A percentile compares a stretch with the other conserved stretches of the same genome.
phyloP scores from a whole-genome alignment of 768 basidiomycete species.

The Stropharia rugosoannulata region DNA sequence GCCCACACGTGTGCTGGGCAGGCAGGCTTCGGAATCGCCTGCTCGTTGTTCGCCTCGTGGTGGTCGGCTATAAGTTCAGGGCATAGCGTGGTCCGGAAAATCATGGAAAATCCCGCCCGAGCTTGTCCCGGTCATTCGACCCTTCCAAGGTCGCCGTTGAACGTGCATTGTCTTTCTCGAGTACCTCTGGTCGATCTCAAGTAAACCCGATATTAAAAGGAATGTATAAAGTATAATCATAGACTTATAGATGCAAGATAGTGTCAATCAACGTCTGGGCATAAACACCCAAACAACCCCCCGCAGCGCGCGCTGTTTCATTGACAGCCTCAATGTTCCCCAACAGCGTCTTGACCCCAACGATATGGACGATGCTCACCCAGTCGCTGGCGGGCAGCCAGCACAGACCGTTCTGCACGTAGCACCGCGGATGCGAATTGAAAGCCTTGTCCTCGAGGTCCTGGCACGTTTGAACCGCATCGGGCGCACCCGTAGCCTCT shows the following conservation, averaged over 20 bases:
- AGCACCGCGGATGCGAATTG: constrained; percentile 41
- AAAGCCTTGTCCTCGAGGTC: constrained; percentile 37
- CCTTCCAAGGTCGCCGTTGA: too few species aligned
- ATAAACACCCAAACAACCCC: constrained; percentile 26
- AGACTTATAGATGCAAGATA: too few species aligned
- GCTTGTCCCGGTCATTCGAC: too few species aligned
- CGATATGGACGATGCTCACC: constrained; percentile 34
- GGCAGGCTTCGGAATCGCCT: not conserved
- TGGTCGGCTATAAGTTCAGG: not conserved
- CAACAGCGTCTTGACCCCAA: constrained; percentile 30
- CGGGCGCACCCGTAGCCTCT: constrained; percentile 24
- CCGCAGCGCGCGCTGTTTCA: constrained; percentile 25
- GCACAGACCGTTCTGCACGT: constrained; percentile 41
- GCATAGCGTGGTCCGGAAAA: not conserved
- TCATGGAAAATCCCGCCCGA: too few species aligned
- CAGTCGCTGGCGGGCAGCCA: constrained; percentile 32
- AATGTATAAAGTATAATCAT: too few species aligned
- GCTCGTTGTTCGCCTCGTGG: not conserved
- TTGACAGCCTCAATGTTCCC: constrained; percentile 28
- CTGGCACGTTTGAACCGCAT: constrained; percentile 23
- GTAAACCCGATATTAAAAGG: too few species aligned
- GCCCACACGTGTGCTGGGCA: constrained; percentile 2
- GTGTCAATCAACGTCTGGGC: not conserved
- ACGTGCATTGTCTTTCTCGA: too few species aligned
- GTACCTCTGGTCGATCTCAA: too few species aligned